Conservation (phyloP, 164 flowering plant genomes). For the Echeveria elegans region DNA sequence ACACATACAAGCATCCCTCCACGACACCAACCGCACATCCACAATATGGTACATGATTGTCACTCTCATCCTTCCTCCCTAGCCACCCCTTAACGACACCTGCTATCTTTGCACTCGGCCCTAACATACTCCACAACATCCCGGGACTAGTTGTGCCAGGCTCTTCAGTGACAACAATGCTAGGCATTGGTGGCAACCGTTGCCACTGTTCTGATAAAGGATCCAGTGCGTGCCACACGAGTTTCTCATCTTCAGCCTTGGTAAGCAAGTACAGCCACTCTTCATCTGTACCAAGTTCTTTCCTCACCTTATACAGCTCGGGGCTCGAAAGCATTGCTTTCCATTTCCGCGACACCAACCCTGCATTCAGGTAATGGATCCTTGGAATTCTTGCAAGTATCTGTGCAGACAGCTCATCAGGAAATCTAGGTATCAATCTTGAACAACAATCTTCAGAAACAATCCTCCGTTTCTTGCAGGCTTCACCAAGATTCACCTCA, state of each 20-base stretch:
- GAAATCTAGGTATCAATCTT: slow-evolving; percentile 71
- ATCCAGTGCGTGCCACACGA: slow-evolving; percentile 68
- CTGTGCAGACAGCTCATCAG: slow-evolving; percentile 77
- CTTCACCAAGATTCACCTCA: slow-evolving; percentile 24
- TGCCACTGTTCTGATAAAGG: slow-evolving; percentile 61
- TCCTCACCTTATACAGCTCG: slow-evolving; percentile 55
- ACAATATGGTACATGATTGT: slow-evolving; percentile 48
- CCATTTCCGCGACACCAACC: slow-evolving; percentile 72
- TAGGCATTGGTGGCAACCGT: slow-evolving; percentile 71
- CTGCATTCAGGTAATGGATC: slow-evolving; percentile 35
- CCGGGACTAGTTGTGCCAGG: slow-evolving; percentile 28
- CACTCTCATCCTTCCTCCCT: slow-evolving; percentile 36
- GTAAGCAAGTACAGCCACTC: slow-evolving; percentile 75
- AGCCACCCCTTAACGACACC: slow-evolving; percentile 63
- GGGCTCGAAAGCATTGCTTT: slow-evolving; percentile 33
- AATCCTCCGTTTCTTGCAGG: slow-evolving; percentile 62
- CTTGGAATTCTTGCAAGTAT: slow-evolving; percentile 84
- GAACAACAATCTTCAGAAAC: slow-evolving; percentile 32
- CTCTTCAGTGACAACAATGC: slow-evolving; percentile 36
- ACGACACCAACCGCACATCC: slow-evolving; percentile 79
- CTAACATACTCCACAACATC: slow-evolving; percentile 39
- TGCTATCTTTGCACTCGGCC: slow-evolving; percentile 40
- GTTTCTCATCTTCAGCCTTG: slow-evolving; percentile 48
- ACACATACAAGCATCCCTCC: slow-evolving; percentile 70
- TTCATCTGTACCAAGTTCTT: slow-evolving; percentile 61